Conservation (phyloP, 805 yeast species). For the Candida pseudoglaebosa region DNA sequence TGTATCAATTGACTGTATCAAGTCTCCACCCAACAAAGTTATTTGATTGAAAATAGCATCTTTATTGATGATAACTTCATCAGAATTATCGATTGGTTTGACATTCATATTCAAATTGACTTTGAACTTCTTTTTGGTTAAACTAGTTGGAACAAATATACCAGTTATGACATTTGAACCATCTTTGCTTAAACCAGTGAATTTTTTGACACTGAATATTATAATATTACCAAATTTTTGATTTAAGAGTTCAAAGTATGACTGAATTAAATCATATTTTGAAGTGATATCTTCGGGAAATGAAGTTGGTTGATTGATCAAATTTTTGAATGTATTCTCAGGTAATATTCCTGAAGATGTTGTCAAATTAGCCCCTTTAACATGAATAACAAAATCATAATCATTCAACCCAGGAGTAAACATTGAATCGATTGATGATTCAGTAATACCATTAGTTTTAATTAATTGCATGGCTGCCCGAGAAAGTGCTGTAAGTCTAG, state of each 20-base stretch:
- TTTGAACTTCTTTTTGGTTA: conserved; percentile 63
- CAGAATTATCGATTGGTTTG: conserved; percentile 52
- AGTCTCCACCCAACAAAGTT: conserved; percentile 61
- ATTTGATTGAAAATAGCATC: conserved; percentile 75
- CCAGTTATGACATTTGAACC: conserved; percentile 72
- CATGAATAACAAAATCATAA: conserved; percentile 72
- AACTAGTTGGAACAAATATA: conserved; percentile 65
- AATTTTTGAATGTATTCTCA: conserved; percentile 56
- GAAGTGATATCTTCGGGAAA: conserved; percentile 45
- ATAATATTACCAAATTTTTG: conserved; percentile 62
- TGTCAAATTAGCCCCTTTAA: conserved; percentile 45
- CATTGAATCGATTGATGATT: conserved; percentile 44
- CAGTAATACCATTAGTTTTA: conserved; percentile 39
- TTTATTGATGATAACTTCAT: conserved; percentile 59
- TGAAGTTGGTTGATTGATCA: conserved; percentile 40
- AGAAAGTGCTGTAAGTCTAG: conserved; percentile 83
- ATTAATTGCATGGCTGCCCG: conserved; percentile 64
- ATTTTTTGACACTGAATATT: conserved; percentile 62
- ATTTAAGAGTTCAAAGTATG: conserved; percentile 56
- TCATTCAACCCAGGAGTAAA: conserved; percentile 83
- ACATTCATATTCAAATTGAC: conserved; percentile 75
- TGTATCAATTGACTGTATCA: conserved; percentile 40
- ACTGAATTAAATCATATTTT: conserved; percentile 59
- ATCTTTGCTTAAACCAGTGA: conserved; percentile 49
- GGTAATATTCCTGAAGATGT: conserved; percentile 55